phyloP scores from a whole-genome alignment of 768 basidiomycete species.

The Gloeostereum incarnatum region DNA sequence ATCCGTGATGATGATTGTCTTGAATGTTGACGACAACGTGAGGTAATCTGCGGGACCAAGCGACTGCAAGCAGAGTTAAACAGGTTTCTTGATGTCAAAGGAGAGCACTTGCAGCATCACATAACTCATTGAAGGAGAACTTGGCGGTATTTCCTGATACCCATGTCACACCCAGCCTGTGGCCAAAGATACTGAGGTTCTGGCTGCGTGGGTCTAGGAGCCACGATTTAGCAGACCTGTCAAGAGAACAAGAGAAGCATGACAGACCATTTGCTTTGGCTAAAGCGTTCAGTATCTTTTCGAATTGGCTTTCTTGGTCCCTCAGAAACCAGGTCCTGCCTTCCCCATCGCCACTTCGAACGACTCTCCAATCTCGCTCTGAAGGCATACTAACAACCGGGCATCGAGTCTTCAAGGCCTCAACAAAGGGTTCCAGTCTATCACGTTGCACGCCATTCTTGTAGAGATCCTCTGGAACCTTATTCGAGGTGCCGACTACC shows the following conservation, averaged over 20 bases:
- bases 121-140: constrained; percentile 42
- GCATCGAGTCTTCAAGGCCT: constrained; percentile 42
- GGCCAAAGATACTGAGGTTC: constrained; percentile 37
- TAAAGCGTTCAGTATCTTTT: too few relatives aligned
- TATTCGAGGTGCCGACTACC: constrained; percentile 39
- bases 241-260: constrained; percentile 8
- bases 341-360: constrained; percentile 8
- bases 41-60: constrained; percentile 53
- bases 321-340: constrained; percentile 22
- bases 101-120: constrained; percentile 21
- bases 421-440: constrained; percentile 47
- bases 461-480: constrained; percentile 46
- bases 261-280: constrained; percentile 13
- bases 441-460: constrained; percentile 48
- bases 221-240: constrained; percentile 2
- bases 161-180: constrained; percentile 34
- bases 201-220: constrained; percentile 11
- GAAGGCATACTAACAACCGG: constrained; percentile 36
- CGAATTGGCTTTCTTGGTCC: constrained; percentile 13
- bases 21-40: constrained; percentile 38
- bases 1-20: constrained; percentile 37
- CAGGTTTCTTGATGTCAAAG: too few relatives aligned
- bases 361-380: constrained; percentile 35
- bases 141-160: constrained; percentile 26
- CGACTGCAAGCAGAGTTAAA: too few relatives aligned